Conservation (phyloP, 805 yeast species). For the Suhomyces faveliae region DNA sequence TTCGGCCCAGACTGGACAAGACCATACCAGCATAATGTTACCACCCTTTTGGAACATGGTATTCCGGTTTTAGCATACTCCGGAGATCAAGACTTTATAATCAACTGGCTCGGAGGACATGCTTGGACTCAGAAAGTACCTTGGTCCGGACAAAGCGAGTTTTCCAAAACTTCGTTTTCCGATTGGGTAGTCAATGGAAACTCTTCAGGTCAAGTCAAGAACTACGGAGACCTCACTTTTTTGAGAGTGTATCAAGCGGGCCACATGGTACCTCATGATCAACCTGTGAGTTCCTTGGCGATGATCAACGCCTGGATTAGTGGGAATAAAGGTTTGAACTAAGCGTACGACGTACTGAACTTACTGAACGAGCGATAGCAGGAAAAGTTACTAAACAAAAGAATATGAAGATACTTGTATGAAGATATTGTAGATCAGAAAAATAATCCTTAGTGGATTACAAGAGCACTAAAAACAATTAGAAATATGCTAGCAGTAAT, state of each 20-base stretch:
- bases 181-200: slow-evolving; percentile 17
- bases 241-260: slow-evolving; percentile 87
- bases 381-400: too few relatives aligned
- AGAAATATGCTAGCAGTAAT: too few relatives aligned
- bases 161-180: slow-evolving; percentile 13
- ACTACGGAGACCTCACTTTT: slow-evolving; percentile 69
- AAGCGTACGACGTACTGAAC: too few relatives aligned
- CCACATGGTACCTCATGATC: slow-evolving; percentile 95
- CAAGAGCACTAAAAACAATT: too few relatives aligned
- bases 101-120: slow-evolving; percentile 32
- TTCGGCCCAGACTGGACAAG: neutral
- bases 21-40: slow-evolving; percentile 21
- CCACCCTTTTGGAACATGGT: slow-evolving; percentile 35
- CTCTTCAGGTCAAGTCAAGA: slow-evolving; percentile 71
- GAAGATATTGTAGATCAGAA: too few relatives aligned
- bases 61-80: slow-evolving; percentile 43
- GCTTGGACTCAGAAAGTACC: slow-evolving; percentile 10
- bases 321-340: slow-evolving; percentile 50
- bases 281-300: slow-evolving; percentile 71
- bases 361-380: too few relatives aligned
- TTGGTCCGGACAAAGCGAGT: slow-evolving; percentile 16
- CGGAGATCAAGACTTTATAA: slow-evolving; percentile 41
- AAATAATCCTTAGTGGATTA: too few relatives aligned
- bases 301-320: slow-evolving; percentile 84
- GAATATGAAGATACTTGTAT: too few relatives aligned